These are phyloP conservation scores for Penicillium glabrum DNA, from an alignment of 2,329 filamentous ascomycete species.

Conservation along the genomic window DNA sequence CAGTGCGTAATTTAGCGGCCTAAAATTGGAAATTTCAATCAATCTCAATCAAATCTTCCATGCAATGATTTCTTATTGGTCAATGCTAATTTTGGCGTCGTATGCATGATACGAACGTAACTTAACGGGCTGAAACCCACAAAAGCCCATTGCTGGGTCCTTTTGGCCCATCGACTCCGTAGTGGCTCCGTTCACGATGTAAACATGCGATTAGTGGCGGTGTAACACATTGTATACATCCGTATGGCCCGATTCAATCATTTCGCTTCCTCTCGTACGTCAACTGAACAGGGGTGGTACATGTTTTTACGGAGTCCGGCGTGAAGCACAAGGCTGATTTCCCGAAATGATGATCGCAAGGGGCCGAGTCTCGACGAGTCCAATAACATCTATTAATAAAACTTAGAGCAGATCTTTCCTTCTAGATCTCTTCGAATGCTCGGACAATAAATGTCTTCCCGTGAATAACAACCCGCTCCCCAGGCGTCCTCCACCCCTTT, in stretches of 20 bases:
- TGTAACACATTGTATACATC: background rate
- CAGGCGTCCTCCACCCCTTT: conserved; percentile 15
- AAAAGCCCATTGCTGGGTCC: background rate
- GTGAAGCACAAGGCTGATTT: no score
- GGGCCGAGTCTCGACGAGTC: background rate
- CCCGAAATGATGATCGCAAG: background rate
- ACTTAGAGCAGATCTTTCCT: background rate
- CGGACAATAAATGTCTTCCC: conserved; percentile 25
- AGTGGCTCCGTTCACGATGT: background rate
- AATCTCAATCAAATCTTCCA: background rate
- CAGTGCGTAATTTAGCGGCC: background rate
- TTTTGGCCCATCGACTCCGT: background rate
- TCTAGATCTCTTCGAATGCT: conserved; percentile 25
- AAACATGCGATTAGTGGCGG: no score
- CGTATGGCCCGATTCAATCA: background rate
- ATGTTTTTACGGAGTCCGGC: no score
- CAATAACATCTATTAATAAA: background rate
- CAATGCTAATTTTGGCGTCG: background rate
- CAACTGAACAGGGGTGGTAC: no score
- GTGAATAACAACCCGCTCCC: conserved; percentile 18
- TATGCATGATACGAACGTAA: background rate
- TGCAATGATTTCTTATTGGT: background rate
- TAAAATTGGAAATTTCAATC: background rate
- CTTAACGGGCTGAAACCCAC: background rate
- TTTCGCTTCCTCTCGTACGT: no score